Base-by-base conservation (phyloP, 805 yeast species). In the Hanseniaspora opuntiae region DNA sequence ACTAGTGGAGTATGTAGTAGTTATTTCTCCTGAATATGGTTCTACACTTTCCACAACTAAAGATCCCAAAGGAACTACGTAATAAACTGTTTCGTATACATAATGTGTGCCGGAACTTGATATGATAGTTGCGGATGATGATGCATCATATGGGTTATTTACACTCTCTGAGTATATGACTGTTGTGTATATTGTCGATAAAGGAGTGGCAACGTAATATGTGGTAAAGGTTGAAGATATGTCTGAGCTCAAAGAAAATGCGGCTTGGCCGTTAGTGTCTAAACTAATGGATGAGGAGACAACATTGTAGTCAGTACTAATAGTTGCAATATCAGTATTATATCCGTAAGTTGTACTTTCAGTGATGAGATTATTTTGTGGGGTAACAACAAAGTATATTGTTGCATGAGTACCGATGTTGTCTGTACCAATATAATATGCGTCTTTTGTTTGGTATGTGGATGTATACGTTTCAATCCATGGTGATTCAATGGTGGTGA, bases 331-430 rank as follows among this genome's bases (percentile, higher is more conserved):
- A 1, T 20, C 20, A 4, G 49, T 17, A 9, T 19, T 17, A 19
- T 17, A 19, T 19, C 49, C 38, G 19, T 32, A 33, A 12, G 49
- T 32, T 14, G 39, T 33, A 19, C 3, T 20, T 17, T 35, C 28
- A 11, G 49, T 32, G 3, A 20, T 14, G 11, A 30, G 22, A 17
- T 45, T 45, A 4, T 9, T 10, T 17, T 45, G 17, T 37, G 59
- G 60, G 8, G 58, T 56, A 32, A 53, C 55, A 20, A 58, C 59
- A 33, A 44, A 42, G 51, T 57, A 57, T 41, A 57, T 33, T 2
- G 57, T 56, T n/a, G 55, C 55, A 24, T 55, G 50, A 16, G 58
- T 58, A 28, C 42, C 41, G 9, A 38, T 39, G 35, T 56, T 57
- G 41, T 56, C 53, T 3, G 49, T 19, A 1, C 59, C 58, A 38